A percentile compares a stretch with the other conserved stretches of the same genome.
These are phyloP conservation scores for Diaporthe nobilis DNA, from an alignment of 2,329 filamentous ascomycete genomes.

Conservation along the genomic window DNA sequence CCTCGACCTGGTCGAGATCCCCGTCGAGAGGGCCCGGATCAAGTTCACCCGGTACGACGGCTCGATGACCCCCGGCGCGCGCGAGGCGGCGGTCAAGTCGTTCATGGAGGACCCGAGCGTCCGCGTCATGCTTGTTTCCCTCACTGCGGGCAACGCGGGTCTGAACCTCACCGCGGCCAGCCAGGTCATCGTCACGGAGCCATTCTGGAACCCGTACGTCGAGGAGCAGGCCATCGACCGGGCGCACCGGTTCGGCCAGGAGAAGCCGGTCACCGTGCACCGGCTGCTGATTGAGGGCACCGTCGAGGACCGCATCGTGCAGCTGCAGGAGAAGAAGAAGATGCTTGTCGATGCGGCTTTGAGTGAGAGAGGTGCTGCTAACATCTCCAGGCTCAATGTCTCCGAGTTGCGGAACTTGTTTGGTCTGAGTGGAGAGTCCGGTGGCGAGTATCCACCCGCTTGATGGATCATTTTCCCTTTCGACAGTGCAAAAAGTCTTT, in stretches of 20 bases:
- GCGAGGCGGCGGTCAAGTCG: slow-evolving; percentile 74
- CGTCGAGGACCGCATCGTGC: slow-evolving; percentile 86
- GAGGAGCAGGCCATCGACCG: slow-evolving; percentile 92
- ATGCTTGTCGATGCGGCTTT: slow-evolving; percentile 81
- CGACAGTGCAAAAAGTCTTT: background rate
- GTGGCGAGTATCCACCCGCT: no score
- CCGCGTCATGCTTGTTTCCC: slow-evolving; percentile 79
- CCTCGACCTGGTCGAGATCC: slow-evolving; percentile 52
- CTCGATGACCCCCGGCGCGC: slow-evolving; percentile 50
- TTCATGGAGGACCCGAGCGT: slow-evolving; percentile 69
- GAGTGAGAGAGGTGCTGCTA: slow-evolving; percentile 68
- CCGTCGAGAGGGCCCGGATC: slow-evolving; percentile 47
- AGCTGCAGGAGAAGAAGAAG: slow-evolving; percentile 83
- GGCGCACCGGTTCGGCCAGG: slow-evolving; percentile 86
- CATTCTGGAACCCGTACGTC: slow-evolving; percentile 92
- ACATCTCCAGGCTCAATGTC: background rate
- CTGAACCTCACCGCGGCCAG: slow-evolving; percentile 86
- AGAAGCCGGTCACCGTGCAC: slow-evolving; percentile 79
- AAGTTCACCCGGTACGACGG: slow-evolving; percentile 51
- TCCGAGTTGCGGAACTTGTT: slow-evolving; percentile 31
- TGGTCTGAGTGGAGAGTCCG: background rate
- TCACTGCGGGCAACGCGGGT: slow-evolving; percentile 85
- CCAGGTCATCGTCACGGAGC: slow-evolving; percentile 88
- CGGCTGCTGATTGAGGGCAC: slow-evolving; percentile 80
- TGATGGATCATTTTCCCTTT: background rate